Percentiles rank a stretch among this genome's conserved stretches.
Evolutionary conservation across 371 early-diverging fungal species (phyloP).

Genomic region (Capillidium rhysosporum): DNA sequence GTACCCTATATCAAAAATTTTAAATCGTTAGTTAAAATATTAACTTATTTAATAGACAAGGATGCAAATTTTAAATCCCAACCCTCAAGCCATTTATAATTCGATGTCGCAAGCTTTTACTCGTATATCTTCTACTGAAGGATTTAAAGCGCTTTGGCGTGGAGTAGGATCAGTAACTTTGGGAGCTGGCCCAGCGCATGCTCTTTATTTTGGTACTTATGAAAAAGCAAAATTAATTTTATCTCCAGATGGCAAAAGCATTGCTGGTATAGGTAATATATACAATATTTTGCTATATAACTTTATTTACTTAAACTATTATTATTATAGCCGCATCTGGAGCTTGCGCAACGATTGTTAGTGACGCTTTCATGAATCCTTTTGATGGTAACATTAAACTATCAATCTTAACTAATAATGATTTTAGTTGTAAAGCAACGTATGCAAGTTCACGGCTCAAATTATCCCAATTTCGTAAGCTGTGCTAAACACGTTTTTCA

Average conservation of each 20-base stretch:
- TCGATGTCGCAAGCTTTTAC: slow-evolving; percentile 33
- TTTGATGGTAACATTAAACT: slow-evolving; percentile 53
- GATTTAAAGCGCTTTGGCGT: slow-evolving; percentile 61
- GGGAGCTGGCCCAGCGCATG: slow-evolving; percentile 93
- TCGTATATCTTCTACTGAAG: slow-evolving; percentile 45
- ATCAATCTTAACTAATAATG: background rate
- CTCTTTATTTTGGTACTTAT: slow-evolving; percentile 87
- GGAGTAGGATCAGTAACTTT: slow-evolving; percentile 79
- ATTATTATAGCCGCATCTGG: slow-evolving; percentile 46
- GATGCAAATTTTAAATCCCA: slow-evolving; percentile 58
- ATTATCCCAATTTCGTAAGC: slow-evolving; percentile 32
- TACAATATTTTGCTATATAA: slow-evolving; percentile 9
- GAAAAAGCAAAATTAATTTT: slow-evolving; percentile 66
- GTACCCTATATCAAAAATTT: slow-evolving; percentile 17
- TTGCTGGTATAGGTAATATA: slow-evolving; percentile 44
- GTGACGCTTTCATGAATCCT: slow-evolving; percentile 85
- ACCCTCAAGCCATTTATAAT: slow-evolving; percentile 32
- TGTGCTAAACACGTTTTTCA: slow-evolving; percentile 39
- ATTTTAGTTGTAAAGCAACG: slow-evolving; percentile 72
- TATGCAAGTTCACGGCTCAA: slow-evolving; percentile 60
- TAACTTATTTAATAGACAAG: slow-evolving; percentile 36
- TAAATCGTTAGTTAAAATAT: background rate
- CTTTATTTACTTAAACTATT: background rate
- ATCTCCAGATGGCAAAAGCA: slow-evolving; percentile 27
- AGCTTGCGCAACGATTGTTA: slow-evolving; percentile 70